Evolutionary conservation across 2,329 filamentous ascomycete genomes (phyloP).

Genomic region (Scedosporium dehoogii): DNA sequence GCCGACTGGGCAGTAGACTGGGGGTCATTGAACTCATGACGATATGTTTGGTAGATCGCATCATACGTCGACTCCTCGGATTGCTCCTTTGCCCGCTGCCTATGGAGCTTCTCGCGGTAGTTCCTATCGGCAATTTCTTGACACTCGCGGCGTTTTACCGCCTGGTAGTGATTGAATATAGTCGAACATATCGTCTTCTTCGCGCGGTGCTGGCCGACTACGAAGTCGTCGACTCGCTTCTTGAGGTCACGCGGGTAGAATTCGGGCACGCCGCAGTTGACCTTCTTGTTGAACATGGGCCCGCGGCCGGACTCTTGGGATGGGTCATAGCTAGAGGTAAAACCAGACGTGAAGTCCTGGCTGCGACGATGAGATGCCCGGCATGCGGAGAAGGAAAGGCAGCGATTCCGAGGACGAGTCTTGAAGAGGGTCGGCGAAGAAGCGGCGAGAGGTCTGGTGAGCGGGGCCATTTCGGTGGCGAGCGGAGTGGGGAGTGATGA

Average conservation of each 20-base stretch:
- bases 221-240: slow-evolving; percentile 86
- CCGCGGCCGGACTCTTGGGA: slow-evolving; percentile 41
- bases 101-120: slow-evolving; percentile 52
- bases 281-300: slow-evolving; percentile 46
- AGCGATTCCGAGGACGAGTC: slow-evolving; percentile 12
- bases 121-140: slow-evolving; percentile 59
- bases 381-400: slow-evolving; percentile 14
- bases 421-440: neutral
- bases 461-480: slow-evolving; percentile 5
- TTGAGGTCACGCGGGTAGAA: slow-evolving; percentile 66
- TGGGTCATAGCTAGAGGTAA: slow-evolving; percentile 50
- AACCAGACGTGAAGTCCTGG: slow-evolving; percentile 45
- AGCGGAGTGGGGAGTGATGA: neutral
- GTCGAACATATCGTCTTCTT: slow-evolving; percentile 90
- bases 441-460: slow-evolving; percentile 5
- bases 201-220: slow-evolving; percentile 88
- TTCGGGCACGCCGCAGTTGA: slow-evolving; percentile 47
- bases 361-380: slow-evolving; percentile 25
- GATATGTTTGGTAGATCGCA: slow-evolving; percentile 1
- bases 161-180: slow-evolving; percentile 94
- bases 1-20: neutral
- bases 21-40: slow-evolving; percentile 3
- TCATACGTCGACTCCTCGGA: slow-evolving; percentile 19
- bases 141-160: slow-evolving; percentile 67
- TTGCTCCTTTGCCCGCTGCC: slow-evolving; percentile 63